These are phyloP conservation scores for Ceratonia siliqua DNA, from an alignment of 306 rosid genomes.

Conservation along the genomic window DNA sequence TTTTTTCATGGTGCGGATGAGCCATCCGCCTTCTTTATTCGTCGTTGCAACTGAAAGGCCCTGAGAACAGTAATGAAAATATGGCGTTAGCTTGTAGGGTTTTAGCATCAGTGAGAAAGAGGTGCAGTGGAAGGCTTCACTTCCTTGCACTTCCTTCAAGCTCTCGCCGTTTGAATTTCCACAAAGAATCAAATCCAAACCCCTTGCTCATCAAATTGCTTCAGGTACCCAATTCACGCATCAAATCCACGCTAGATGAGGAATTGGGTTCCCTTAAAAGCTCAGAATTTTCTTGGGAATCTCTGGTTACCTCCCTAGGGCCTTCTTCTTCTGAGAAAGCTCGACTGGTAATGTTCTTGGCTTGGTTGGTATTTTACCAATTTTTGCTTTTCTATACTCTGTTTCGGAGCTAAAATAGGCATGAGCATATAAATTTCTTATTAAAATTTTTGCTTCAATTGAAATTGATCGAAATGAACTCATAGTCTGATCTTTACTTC, in stretches of 20 bases:
- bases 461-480: background rate
- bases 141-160: background rate
- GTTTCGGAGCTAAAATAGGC: background rate
- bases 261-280: constrained; percentile 36
- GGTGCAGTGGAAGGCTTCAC: background rate
- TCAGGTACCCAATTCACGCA: constrained; percentile 42
- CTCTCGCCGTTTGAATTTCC: constrained; percentile 25
- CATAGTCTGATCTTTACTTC: background rate
- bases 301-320: constrained; percentile 41
- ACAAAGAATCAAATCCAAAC: constrained; percentile 31
- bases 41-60: background rate
- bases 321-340: constrained; percentile 55
- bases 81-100: constrained; percentile 51
- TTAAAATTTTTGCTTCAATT: background rate
- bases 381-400: background rate
- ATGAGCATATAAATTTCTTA: background rate
- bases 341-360: constrained; percentile 45
- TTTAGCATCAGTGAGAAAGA: constrained; percentile 29
- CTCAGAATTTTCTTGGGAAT: constrained; percentile 44
- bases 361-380: background rate
- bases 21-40: no score
- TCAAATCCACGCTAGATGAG: constrained; percentile 46
- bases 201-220: constrained; percentile 43
- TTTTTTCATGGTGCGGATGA: no score
- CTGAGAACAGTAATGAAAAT: background rate